These are phyloP conservation scores for Cucurbita maxima DNA, from an alignment of 306 rosid species.

Conservation along the genomic window DNA sequence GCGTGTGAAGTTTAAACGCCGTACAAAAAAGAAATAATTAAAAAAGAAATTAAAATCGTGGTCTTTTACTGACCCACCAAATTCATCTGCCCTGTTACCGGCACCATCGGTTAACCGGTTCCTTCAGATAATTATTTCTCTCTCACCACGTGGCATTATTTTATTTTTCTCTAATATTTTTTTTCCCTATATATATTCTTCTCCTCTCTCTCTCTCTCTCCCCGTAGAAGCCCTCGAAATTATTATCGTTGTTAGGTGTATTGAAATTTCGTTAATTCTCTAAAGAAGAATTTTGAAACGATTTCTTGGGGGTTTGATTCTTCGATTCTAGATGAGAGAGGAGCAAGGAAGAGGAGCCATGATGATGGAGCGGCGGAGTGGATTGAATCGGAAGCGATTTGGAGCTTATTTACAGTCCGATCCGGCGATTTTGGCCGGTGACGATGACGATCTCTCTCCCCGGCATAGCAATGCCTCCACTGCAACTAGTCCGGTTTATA, in stretches of 20 bases:
- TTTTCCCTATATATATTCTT: constrained; percentile 6
- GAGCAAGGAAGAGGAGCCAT: constrained; percentile 21
- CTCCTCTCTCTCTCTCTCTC: background rate
- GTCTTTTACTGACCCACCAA: background rate
- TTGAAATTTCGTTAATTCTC: background rate
- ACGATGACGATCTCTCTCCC: background rate
- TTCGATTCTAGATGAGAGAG: constrained; percentile 27
- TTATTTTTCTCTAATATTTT: background rate
- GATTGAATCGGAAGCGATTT: constrained; percentile 21
- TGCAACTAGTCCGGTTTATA: background rate
- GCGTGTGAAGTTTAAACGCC: constrained; percentile 18
- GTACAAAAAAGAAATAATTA: background rate
- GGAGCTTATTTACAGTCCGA: constrained; percentile 46
- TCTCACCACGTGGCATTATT: constrained; percentile 29
- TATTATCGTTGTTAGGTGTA: background rate
- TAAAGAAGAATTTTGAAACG: background rate
- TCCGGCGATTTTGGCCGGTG: background rate
- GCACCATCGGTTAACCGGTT: constrained; percentile 20
- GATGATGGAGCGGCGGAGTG: constrained; percentile 16
- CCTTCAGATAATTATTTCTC: background rate
- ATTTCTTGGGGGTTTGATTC: background rate
- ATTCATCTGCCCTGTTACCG: constrained; percentile 23
- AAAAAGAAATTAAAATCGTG: background rate
- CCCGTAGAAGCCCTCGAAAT: no score
- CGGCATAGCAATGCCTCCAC: constrained; percentile 20